These are phyloP conservation scores for Botrytis aclada DNA, from an alignment of 2,329 filamentous ascomycete species.

Conservation along the genomic window DNA sequence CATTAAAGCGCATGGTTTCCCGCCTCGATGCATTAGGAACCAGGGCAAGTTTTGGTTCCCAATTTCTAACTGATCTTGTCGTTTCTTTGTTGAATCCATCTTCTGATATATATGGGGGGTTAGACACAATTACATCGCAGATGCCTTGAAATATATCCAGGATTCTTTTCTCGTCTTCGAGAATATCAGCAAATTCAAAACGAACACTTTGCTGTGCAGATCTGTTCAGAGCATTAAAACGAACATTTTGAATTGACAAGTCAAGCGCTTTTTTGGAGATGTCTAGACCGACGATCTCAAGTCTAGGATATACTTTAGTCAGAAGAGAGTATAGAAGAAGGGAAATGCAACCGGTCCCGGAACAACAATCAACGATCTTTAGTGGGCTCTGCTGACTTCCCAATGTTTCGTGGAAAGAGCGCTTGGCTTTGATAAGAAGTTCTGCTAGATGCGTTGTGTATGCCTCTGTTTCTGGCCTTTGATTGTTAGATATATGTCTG, in stretches of 20 bases:
- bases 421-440: slow-evolving; percentile 4
- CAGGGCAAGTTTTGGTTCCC: slow-evolving; percentile 77
- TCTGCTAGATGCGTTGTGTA: slow-evolving; percentile 56
- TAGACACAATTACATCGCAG: slow-evolving; percentile 66
- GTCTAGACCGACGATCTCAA: slow-evolving; percentile 72
- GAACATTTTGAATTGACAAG: slow-evolving; percentile 64
- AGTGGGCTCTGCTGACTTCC: slow-evolving; percentile 40
- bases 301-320: slow-evolving; percentile 36
- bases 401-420: not conserved
- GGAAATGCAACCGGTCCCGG: slow-evolving; percentile 86
- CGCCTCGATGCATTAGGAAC: slow-evolving; percentile 46
- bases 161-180: not conserved
- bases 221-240: slow-evolving; percentile 45
- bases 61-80: slow-evolving; percentile 70
- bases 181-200: slow-evolving; percentile 9
- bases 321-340: slow-evolving; percentile 69
- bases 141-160: not conserved
- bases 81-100: slow-evolving; percentile 60
- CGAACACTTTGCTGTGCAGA: not conserved
- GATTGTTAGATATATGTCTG: slow-evolving; percentile 8
- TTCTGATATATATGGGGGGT: slow-evolving; percentile 85
- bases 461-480: slow-evolving; percentile 66
- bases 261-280: slow-evolving; percentile 62
- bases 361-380: slow-evolving; percentile 79
- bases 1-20: not conserved